These are phyloP conservation scores for Phytopythium kandeliae DNA, from an alignment of 352 stramenopile genomes.

Conservation along the genomic window DNA sequence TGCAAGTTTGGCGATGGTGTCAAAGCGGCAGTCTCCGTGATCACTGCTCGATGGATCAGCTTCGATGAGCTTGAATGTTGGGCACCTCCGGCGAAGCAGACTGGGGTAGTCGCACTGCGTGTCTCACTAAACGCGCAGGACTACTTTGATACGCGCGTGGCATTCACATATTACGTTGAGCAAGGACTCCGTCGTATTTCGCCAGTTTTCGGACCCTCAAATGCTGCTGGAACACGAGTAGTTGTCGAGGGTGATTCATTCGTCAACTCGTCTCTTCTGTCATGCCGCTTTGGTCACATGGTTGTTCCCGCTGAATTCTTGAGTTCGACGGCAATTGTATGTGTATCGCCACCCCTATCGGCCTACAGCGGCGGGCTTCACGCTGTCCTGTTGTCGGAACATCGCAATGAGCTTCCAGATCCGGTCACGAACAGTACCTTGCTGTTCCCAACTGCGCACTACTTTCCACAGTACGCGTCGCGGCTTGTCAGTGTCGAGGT, in stretches of 20 bases:
- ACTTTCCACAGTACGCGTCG: conserved; percentile 85
- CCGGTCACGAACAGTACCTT: conserved; percentile 55
- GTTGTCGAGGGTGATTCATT: conserved; percentile 84
- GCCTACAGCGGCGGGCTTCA: conserved; percentile 47
- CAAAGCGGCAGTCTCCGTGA: conserved; percentile 20
- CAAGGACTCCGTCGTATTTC: conserved; percentile 67
- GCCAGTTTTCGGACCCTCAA: conserved; percentile 87
- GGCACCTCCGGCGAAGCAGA: conserved; percentile 54
- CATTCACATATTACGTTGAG: conserved; percentile 85
- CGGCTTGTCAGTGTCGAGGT: conserved; percentile 92
- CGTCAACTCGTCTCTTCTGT: conserved; percentile 78
- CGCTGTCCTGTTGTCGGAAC: conserved; percentile 59
- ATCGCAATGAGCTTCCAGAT: conserved; percentile 53
- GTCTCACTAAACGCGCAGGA: conserved; percentile 92
- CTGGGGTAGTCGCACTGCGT: conserved; percentile 74
- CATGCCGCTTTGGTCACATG: conserved; percentile 85
- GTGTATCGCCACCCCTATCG: conserved; percentile 70
- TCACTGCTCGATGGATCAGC: conserved; percentile 58
- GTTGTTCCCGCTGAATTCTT: conserved; percentile 84
- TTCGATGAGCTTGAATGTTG: conserved; percentile 69
- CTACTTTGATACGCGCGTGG: conserved; percentile 55
- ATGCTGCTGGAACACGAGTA: conserved; percentile 76
- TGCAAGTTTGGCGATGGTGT: conserved; percentile 79
- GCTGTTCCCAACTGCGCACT: conserved; percentile 76
- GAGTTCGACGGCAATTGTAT: conserved; percentile 73